Evolutionary conservation across 129 eudicot genomes (phyloP), one percentile per base, ranked within the genome.

Genomic region (Deinandra increscens): DNA sequence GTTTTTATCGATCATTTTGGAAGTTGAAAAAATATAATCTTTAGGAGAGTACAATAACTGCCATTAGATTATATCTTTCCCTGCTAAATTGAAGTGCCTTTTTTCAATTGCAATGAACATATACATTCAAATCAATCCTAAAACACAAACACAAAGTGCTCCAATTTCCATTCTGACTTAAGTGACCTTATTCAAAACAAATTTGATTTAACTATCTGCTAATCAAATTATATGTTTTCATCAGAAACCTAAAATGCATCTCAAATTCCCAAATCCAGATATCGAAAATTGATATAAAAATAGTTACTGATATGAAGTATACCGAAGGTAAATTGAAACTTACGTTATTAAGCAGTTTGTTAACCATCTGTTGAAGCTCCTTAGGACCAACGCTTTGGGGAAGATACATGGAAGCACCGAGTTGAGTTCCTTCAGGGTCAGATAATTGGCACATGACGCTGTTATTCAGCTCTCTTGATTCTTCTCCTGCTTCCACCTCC

Each of bases 341-440:
- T 81, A 90, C 97, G 68, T 87, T 87, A 18, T 71, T 62, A 56
- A 86, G 96, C 39, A 93, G 81, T 78, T 81, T 78, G 74, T 93
- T 93, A 64, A 93, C 98, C 76, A 89, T 84, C 59, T 86, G 95
- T 66, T 83, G 96, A 59, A 93, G 96, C 82, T 93, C 99, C 77
- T 89, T 89, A 41, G 99, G 90, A 13, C 95, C 90, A 36, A 88
- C 97, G 80, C 44, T 77, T 72, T 93, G 95, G 23, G 99, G 99
- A 43, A 93, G 97, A 72, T 85, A 93, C 84, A 93, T 81, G 26
- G 99, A 78, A 4, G 88, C 70, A 29, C 87, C 99, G 12, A 93
- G 86, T 5, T 85, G 73, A 13, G 81, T 80, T 31, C 99, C 97
- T 83, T 93, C 97, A 39, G 99, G 87, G 77, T 89, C 97, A 7